phyloP scores from a whole-genome alignment of 352 stramenopile species.

The Globisporangium abappressorium region DNA sequence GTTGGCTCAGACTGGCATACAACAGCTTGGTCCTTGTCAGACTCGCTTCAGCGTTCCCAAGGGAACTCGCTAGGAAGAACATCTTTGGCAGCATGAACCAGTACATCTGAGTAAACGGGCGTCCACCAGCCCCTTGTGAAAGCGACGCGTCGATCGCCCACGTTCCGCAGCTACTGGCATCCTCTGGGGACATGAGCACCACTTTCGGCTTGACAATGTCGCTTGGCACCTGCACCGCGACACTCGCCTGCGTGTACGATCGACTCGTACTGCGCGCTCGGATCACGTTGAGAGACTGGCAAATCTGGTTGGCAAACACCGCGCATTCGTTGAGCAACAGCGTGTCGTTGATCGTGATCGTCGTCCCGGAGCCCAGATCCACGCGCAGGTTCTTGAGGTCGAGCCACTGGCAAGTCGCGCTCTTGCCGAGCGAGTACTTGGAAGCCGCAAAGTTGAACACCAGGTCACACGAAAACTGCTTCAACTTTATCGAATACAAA shows the following conservation, averaged over 20 bases:
- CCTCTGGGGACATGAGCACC: conserved; percentile 47
- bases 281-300: conserved; percentile 42
- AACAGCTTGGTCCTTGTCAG: conserved; percentile 23
- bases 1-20: conserved; percentile 25
- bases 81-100: conserved; percentile 46
- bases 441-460: conserved; percentile 39
- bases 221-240: conserved; percentile 28
- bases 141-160: conserved; percentile 52
- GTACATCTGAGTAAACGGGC: conserved; percentile 31
- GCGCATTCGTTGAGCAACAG: conserved; percentile 55
- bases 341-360: conserved; percentile 36
- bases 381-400: conserved; percentile 51
- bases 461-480: conserved; percentile 45
- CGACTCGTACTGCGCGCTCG: conserved; percentile 49
- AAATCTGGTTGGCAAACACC: conserved; percentile 43
- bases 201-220: conserved; percentile 37
- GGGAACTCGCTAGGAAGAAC: conserved; percentile 4
- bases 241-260: conserved; percentile 48
- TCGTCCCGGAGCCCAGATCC: conserved; percentile 38
- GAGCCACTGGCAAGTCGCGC: conserved; percentile 48
- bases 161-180: conserved; percentile 55
- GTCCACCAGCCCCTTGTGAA: conserved; percentile 50
- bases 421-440: conserved; percentile 37
- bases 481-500: conserved; percentile 32
- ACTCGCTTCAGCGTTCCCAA: not conserved